phyloP scores from a whole-genome alignment of 2,329 filamentous ascomycete species.

The Aspergillus candidus region DNA sequence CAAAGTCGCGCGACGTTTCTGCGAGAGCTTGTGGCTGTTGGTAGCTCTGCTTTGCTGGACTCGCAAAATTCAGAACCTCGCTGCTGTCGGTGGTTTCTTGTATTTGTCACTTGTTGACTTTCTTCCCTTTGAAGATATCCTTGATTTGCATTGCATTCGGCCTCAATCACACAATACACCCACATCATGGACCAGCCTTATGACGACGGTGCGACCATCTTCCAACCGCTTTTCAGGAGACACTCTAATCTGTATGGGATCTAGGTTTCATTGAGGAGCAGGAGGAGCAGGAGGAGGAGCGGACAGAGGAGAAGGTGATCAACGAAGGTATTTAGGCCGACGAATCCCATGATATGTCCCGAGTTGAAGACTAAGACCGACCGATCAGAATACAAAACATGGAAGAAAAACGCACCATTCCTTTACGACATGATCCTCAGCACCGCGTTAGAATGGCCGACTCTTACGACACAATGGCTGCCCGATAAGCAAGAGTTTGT shows the following conservation, averaged over 20 bases:
- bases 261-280: slow-evolving; percentile 33
- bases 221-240: slow-evolving; percentile 8
- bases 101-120: too few relatives aligned
- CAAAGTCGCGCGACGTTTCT: slow-evolving; percentile 23
- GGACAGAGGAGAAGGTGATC: slow-evolving; percentile 77
- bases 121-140: too few relatives aligned
- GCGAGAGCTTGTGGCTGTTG: slow-evolving; percentile 11
- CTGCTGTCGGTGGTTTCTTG: too few relatives aligned
- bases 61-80: too few relatives aligned
- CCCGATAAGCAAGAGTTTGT: slow-evolving; percentile 77
- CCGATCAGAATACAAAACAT: slow-evolving; percentile 87
- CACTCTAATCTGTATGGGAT: slow-evolving; percentile 16
- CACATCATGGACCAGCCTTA: slow-evolving; percentile 28
- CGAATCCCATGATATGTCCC: not conserved
- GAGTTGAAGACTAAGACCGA: slow-evolving; percentile 1
- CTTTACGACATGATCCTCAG: slow-evolving; percentile 97
- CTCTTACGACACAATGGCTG: slow-evolving; percentile 95
- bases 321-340: slow-evolving; percentile 64
- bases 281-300: slow-evolving; percentile 62
- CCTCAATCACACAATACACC: not conserved
- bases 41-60: too few relatives aligned
- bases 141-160: too few relatives aligned
- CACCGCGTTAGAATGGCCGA: slow-evolving; percentile 94
- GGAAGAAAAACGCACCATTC: slow-evolving; percentile 99
- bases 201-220: slow-evolving; percentile 26